Evolutionary conservation across 169 alveolate genomes (phyloP).

Genomic region (Plasmodium yoelii): DNA sequence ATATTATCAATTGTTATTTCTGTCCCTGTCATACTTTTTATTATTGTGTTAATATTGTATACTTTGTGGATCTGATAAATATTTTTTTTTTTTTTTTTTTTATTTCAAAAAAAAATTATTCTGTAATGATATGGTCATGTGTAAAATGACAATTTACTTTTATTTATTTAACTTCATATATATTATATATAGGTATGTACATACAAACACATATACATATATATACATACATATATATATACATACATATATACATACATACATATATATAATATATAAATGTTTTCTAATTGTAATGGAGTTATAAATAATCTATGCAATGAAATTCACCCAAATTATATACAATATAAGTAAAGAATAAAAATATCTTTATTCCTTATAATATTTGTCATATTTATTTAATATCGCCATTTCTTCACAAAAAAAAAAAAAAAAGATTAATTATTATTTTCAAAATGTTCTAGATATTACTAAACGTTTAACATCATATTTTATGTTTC

Average conservation of each 20-base stretch:
- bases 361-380: too few relatives aligned
- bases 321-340: too few relatives aligned
- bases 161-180: not conserved
- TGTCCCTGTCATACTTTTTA: slow-evolving; percentile 27
- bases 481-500: too few relatives aligned
- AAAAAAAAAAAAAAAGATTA: too few relatives aligned
- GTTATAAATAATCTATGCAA: not conserved
- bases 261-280: not conserved
- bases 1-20: slow-evolving; percentile 57
- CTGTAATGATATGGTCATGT: too few relatives aligned
- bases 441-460: too few relatives aligned
- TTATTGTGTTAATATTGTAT: not conserved
- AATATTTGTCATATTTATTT: too few relatives aligned
- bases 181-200: not conserved
- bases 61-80: not conserved
- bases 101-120: not conserved
- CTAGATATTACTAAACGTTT: too few relatives aligned
- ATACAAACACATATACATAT: not conserved
- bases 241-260: not conserved
- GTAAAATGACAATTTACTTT: not conserved
- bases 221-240: not conserved
- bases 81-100: not conserved
- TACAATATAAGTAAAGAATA: too few relatives aligned
- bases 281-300: not conserved
- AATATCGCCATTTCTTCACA: too few relatives aligned